These are phyloP conservation scores for Gastrodia elata DNA, from an alignment of 106 monocot genomes.

Conservation along the genomic window DNA sequence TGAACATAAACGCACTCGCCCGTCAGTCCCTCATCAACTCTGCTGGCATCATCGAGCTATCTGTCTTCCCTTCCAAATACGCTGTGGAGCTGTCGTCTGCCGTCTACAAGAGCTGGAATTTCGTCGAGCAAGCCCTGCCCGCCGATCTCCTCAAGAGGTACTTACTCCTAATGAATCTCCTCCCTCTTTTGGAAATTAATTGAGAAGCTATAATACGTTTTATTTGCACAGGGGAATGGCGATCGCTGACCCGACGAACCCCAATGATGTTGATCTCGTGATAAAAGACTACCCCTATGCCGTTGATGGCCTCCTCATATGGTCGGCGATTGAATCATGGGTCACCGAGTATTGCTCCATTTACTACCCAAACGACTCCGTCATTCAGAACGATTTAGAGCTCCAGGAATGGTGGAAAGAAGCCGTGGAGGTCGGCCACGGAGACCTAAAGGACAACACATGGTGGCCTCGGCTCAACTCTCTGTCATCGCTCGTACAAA, in stretches of 20 bases:
- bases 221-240: conserved; percentile 20
- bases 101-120: conserved; percentile 4
- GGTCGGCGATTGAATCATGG: conserved; percentile 33
- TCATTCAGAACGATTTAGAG: conserved; percentile 19
- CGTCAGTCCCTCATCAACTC: conserved; percentile 4
- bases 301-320: conserved; percentile 29
- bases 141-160: conserved; percentile 11
- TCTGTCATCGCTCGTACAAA: neutral
- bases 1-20: neutral
- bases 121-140: conserved; percentile 4
- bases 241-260: conserved; percentile 19
- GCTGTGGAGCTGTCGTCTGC: neutral
- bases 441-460: conserved; percentile 19
- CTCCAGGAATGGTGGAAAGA: conserved; percentile 37
- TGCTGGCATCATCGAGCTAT: neutral
- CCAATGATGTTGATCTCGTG: conserved; percentile 16
- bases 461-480: conserved; percentile 29
- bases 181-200: neutral
- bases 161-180: neutral
- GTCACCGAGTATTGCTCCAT: conserved; percentile 21
- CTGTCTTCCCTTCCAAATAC: neutral
- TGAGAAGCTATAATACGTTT: neutral
- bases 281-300: conserved; percentile 46
- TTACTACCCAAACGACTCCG: conserved; percentile 15
- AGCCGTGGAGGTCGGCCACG: conserved; percentile 18